phyloP scores from a whole-genome alignment of 768 basidiomycete genomes.

The Serpula lacrymans region DNA sequence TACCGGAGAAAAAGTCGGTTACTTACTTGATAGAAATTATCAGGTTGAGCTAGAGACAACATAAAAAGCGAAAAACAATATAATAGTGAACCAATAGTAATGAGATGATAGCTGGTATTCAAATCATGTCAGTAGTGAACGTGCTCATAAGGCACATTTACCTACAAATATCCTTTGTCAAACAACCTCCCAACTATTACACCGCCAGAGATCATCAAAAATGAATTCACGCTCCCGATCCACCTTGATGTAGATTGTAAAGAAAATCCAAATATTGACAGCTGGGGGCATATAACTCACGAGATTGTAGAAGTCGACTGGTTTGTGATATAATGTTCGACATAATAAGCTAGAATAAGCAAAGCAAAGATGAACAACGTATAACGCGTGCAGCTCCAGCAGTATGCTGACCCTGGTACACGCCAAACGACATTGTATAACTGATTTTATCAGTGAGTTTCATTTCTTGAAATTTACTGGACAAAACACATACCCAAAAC shows the following conservation, averaged over 20 bases:
- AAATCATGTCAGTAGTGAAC: too few species aligned
- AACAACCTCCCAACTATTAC: constrained; percentile 42
- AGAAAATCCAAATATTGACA: neutral
- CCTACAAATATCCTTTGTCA: constrained; percentile 53
- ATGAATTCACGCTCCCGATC: constrained; percentile 47
- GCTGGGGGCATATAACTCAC: constrained; percentile 17
- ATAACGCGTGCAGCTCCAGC: neutral
- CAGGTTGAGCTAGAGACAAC: constrained; percentile 41
- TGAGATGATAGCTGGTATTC: constrained; percentile 36
- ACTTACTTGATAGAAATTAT: constrained; percentile 41
- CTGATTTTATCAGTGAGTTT: constrained; percentile 14
- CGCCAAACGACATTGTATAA: constrained; percentile 34
- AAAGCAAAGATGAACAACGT: too few species aligned
- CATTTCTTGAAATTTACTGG: neutral
- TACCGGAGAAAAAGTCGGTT: neutral
- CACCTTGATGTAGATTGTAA: constrained; percentile 18
- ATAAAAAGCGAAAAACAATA: constrained; percentile 40
- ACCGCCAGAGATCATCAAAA: constrained; percentile 35
- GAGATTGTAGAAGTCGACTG: constrained; percentile 33
- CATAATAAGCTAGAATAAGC: constrained; percentile 33
- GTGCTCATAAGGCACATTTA: too few species aligned
- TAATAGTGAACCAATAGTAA: constrained; percentile 43
- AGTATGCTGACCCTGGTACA: constrained; percentile 34
- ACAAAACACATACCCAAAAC: constrained; percentile 23
- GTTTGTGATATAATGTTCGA: constrained; percentile 30